Evolutionary conservation across 1,284 basidiomycete genomes (phyloP).

Genomic region (Takashimella tepidaria): DNA sequence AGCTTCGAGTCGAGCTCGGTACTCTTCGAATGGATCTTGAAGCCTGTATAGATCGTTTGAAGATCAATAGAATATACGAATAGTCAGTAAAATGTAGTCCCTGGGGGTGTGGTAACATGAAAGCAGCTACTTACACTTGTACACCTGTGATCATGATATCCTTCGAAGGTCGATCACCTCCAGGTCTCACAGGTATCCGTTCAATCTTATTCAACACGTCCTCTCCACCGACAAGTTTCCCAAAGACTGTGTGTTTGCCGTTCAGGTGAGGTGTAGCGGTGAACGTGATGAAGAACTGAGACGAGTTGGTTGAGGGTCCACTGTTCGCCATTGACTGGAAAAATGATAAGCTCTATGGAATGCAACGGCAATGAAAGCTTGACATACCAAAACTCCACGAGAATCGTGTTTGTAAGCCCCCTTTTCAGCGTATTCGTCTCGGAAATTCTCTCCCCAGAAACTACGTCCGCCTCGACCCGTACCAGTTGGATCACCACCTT

Average conservation of each 20-base stretch:
- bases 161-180: constrained; percentile 79
- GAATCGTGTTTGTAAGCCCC: constrained; percentile 77
- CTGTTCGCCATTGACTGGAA: constrained; percentile 77
- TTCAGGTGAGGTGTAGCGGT: constrained; percentile 66
- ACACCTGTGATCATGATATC: constrained; percentile 57
- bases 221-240: constrained; percentile 90
- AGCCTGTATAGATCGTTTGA: constrained; percentile 30
- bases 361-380: background rate
- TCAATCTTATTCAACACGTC: constrained; percentile 82
- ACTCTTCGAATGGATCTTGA: constrained; percentile 51
- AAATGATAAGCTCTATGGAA: background rate
- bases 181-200: constrained; percentile 69
- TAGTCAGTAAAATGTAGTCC: background rate
- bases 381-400: constrained; percentile 60
- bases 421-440: constrained; percentile 83
- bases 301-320: constrained; percentile 59
- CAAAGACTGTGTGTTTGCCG: constrained; percentile 78
- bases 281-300: constrained; percentile 90
- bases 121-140: constrained; percentile 32
- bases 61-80: no score
- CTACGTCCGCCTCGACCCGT: constrained; percentile 90
- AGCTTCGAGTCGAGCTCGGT: constrained; percentile 44
- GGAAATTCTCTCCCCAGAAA: constrained; percentile 92
- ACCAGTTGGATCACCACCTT: constrained; percentile 94
- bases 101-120: background rate